Conservation (phyloP, 208 protist genomes). For the Balamuthia mandrillaris region DNA sequence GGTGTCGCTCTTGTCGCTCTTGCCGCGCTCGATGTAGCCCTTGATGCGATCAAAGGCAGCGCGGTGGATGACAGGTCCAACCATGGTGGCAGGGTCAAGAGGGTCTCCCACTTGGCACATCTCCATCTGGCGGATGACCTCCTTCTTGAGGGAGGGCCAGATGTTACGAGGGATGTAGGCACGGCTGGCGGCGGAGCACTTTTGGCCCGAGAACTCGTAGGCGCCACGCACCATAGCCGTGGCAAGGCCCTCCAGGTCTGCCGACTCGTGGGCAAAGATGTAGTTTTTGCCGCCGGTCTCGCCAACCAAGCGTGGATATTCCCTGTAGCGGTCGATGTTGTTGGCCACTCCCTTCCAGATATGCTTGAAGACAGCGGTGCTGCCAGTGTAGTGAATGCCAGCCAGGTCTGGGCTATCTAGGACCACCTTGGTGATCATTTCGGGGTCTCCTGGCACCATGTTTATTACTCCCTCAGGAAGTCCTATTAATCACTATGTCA, state of each 20-base stretch:
- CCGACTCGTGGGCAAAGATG: constrained; percentile 87
- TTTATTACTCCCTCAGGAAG: constrained; percentile 90
- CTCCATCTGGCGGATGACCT: constrained; percentile 66
- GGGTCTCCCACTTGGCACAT: not conserved
- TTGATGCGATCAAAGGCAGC: constrained; percentile 86
- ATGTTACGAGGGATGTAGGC: constrained; percentile 86
- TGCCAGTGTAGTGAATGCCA: constrained; percentile 93
- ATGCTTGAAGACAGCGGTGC: constrained; percentile 68
- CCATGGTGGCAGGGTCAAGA: constrained; percentile 74
- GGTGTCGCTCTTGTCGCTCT: constrained; percentile 60
- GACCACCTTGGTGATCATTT: constrained; percentile 50
- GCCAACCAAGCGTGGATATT: constrained; percentile 91
- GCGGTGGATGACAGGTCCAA: constrained; percentile 93
- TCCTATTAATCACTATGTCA: constrained; percentile 56
- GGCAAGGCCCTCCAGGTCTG: constrained; percentile 80
- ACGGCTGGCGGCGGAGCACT: constrained; percentile 83
- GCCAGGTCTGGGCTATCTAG: constrained; percentile 73
- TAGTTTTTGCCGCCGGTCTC: constrained; percentile 96
- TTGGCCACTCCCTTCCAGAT: constrained; percentile 87
- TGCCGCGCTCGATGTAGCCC: constrained; percentile 90
- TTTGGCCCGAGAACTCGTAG: constrained; percentile 96
- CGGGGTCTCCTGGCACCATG: constrained; percentile 57
- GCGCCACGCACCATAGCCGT: constrained; percentile 83
- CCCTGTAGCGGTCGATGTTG: constrained; percentile 72
- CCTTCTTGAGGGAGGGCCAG: constrained; percentile 80